These are phyloP conservation scores for Neurospora africana DNA, from an alignment of 495 filamentous ascomycete genomes.

Conservation along the genomic window DNA sequence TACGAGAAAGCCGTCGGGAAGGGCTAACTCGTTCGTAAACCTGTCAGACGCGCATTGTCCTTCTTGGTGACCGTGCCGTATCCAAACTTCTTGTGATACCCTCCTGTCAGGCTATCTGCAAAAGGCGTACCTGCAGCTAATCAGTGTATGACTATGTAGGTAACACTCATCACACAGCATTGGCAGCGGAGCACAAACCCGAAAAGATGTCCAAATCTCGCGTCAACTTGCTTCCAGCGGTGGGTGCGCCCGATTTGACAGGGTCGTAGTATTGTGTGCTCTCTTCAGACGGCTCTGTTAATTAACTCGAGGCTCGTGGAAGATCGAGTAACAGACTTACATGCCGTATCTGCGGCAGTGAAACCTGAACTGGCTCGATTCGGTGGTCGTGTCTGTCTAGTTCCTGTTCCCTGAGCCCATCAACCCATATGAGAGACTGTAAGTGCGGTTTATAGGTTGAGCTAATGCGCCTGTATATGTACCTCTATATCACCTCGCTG, in stretches of 20 bases:
- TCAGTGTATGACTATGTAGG: neutral
- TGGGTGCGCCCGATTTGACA: neutral
- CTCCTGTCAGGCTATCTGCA: neutral
- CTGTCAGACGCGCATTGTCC: neutral
- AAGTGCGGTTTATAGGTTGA: neutral
- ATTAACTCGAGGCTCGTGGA: neutral
- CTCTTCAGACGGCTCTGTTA: neutral
- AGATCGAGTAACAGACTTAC: neutral
- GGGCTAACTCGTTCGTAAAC: neutral
- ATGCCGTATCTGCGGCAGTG: neutral
- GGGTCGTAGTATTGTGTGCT: neutral
- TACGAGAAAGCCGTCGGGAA: neutral
- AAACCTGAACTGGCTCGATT: neutral
- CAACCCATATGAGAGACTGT: neutral
- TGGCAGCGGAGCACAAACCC: neutral
- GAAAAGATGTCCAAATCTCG: neutral
- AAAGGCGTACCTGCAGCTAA: neutral
- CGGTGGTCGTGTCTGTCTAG: neutral
- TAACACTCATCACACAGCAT: neutral
- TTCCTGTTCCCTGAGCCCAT: neutral
- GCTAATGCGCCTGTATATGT: neutral
- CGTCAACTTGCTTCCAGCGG: neutral
- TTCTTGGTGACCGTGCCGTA: neutral
- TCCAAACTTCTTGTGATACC: neutral
- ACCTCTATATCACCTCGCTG: neutral